phyloP scores from a whole-genome alignment of 2,329 filamentous ascomycete genomes.

The Cladosporium sp. region DNA sequence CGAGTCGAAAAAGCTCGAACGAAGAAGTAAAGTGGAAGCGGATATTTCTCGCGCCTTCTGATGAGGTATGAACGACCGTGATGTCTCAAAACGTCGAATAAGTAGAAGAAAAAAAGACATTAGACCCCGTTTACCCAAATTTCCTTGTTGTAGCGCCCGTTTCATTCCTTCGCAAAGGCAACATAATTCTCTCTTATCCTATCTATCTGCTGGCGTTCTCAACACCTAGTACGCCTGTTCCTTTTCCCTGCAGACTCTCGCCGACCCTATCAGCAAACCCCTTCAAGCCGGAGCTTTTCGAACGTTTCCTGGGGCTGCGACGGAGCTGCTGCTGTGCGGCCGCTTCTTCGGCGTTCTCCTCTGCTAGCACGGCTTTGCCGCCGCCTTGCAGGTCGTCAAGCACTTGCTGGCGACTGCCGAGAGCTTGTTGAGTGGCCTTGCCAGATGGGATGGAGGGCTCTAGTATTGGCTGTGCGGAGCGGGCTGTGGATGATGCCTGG shows the following conservation, averaged over 20 bases:
- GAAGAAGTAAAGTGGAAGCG: background rate
- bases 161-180: background rate
- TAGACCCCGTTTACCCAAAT: background rate
- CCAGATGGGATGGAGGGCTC: conserved; percentile 29
- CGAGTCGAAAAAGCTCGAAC: background rate
- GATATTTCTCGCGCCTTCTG: too few species aligned
- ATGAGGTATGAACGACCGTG: too few species aligned
- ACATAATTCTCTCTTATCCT: background rate
- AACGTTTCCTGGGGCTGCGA: conserved; percentile 39
- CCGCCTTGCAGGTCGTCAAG: conserved; percentile 35
- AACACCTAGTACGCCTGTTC: conserved; percentile 43
- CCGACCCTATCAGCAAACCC: conserved; percentile 43
- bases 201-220: conserved; percentile 27
- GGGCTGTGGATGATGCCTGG: conserved; percentile 21
- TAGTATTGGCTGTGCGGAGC: conserved; percentile 15
- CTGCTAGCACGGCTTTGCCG: conserved; percentile 34
- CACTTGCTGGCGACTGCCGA: conserved; percentile 37
- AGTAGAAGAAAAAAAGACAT: background rate
- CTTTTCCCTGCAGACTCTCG: conserved; percentile 43
- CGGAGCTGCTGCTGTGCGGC: conserved; percentile 29
- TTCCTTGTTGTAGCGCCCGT: background rate
- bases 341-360: conserved; percentile 39
- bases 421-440: conserved; percentile 38
- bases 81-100: background rate
- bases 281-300: conserved; percentile 31